These are phyloP conservation scores for Caryocar brasiliense DNA, from an alignment of 441 rosid genomes.

Conservation along the genomic window DNA sequence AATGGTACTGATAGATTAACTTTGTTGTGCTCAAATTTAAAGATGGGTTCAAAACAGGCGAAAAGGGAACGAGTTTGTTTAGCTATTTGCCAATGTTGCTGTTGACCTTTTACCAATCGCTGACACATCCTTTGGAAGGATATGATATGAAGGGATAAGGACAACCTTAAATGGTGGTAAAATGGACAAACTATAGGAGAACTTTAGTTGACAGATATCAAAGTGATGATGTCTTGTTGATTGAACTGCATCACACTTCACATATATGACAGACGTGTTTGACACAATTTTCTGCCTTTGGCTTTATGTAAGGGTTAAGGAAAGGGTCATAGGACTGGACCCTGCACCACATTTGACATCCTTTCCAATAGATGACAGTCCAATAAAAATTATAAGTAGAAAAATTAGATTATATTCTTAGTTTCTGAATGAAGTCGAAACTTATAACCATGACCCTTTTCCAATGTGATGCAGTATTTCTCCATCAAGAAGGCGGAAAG, in stretches of 20 bases:
- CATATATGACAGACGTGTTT: constrained; percentile 1
- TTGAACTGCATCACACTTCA: neutral
- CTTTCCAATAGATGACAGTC: no score
- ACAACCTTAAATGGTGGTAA: constrained; percentile 1
- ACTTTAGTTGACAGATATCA: neutral
- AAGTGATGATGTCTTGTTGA: neutral
- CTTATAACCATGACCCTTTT: no score
- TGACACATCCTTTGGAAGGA: constrained; percentile 14
- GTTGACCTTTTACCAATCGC: constrained; percentile 10
- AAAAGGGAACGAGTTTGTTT: constrained; percentile 25
- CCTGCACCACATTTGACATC: no score
- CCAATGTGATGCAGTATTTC: constrained; percentile 34
- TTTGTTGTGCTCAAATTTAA: constrained; percentile 7
- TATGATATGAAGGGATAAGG: constrained; percentile 10
- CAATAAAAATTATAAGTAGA: no score
- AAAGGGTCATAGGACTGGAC: constrained; percentile 2
- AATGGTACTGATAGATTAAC: no score
- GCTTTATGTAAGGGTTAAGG: constrained; percentile 2
- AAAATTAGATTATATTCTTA: no score
- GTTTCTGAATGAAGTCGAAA: no score
- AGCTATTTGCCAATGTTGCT: constrained; percentile 29
- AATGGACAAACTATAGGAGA: constrained; percentile 11
- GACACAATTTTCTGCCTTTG: neutral
- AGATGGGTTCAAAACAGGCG: constrained; percentile 3
- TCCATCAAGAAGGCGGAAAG: constrained; percentile 23